These are phyloP conservation scores for Aspergillus campestris DNA, from an alignment of 495 filamentous ascomycete species.

Conservation along the genomic window DNA sequence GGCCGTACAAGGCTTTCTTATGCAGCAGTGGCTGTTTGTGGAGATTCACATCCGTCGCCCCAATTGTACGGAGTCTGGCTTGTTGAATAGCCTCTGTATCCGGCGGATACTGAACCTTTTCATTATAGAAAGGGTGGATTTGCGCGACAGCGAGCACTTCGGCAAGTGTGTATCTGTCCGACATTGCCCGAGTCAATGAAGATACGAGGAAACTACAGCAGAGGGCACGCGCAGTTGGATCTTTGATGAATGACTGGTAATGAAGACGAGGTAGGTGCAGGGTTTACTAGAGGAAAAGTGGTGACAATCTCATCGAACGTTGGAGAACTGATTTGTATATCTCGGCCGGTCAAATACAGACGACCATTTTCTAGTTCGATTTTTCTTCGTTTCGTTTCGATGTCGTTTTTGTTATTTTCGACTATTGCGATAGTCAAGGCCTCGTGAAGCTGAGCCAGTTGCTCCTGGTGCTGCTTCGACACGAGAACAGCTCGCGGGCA, in stretches of 20 bases:
- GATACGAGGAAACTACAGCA: too few species aligned
- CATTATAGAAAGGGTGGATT: conserved; percentile 24
- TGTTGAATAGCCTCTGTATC: neutral
- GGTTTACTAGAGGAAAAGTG: too few species aligned
- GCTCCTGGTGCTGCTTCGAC: neutral
- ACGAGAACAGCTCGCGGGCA: neutral
- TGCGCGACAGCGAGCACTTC: conserved; percentile 20
- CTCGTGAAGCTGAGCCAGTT: neutral
- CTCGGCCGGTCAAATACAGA: too few species aligned
- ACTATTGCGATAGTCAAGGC: conserved; percentile 13
- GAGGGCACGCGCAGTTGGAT: too few species aligned
- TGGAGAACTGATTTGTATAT: too few species aligned
- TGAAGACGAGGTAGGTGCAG: too few species aligned
- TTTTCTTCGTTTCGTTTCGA: too few species aligned
- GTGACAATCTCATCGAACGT: too few species aligned
- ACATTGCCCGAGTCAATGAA: too few species aligned
- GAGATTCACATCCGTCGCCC: neutral
- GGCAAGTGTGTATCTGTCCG: neutral
- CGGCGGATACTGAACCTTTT: conserved; percentile 8
- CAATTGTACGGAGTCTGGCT: neutral
- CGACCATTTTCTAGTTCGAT: too few species aligned
- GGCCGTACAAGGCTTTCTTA: neutral
- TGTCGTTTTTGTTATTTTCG: neutral
- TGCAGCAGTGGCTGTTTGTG: neutral
- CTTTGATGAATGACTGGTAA: too few species aligned